These are phyloP conservation scores for Plantago ovata DNA, from an alignment of 257 asterid genomes.

Conservation along the genomic window DNA sequence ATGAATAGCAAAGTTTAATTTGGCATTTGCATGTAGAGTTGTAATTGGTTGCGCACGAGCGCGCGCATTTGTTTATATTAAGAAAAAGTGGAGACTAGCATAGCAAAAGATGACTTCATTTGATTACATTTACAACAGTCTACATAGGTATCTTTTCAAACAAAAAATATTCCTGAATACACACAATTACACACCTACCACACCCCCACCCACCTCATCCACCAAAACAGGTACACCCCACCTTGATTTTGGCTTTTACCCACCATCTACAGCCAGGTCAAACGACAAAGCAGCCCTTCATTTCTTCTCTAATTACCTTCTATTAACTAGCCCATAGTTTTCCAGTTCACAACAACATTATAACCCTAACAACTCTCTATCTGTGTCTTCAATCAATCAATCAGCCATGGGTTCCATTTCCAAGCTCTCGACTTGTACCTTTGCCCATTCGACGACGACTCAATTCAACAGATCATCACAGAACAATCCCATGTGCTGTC, in stretches of 20 bases:
- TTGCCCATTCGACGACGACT: conserved; percentile 29
- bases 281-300: conserved; percentile 27
- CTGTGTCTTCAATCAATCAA: background rate
- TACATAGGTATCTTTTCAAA: no score
- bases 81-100: no score
- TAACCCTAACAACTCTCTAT: conserved; percentile 12
- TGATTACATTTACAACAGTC: no score
- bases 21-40: no score
- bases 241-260: conserved; percentile 27
- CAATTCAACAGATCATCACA: conserved; percentile 32
- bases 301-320: background rate
- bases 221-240: background rate
- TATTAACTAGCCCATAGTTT: background rate
- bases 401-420: conserved; percentile 66
- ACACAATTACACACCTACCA: background rate
- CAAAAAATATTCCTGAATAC: background rate
- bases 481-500: conserved; percentile 36
- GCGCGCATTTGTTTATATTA: no score
- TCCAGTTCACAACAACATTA: background rate
- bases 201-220: background rate
- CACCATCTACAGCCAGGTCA: conserved; percentile 32
- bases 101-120: no score
- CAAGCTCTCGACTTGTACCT: conserved; percentile 44
- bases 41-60: no score
- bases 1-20: no score